Conservation (phyloP, 106 monocot species). For the Allium cepa region DNA sequence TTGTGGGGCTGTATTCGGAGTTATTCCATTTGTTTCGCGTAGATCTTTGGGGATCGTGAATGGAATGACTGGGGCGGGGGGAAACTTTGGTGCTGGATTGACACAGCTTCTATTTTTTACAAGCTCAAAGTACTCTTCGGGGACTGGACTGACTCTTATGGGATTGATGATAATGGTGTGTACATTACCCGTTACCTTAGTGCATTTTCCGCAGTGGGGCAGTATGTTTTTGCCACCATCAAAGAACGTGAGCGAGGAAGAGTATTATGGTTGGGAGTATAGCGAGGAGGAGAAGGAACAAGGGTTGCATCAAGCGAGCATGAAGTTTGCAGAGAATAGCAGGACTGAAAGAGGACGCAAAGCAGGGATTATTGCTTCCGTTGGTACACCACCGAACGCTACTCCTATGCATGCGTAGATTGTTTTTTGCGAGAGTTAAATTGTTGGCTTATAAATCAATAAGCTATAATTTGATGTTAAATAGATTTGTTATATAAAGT, state of each 20-base stretch:
- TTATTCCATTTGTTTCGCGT: constrained; percentile 9
- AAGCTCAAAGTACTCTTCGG: constrained; percentile 4
- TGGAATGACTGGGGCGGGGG: constrained; percentile 11
- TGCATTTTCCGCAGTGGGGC: constrained; percentile 15
- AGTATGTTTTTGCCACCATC: constrained; percentile 10
- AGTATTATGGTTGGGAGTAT: constrained; percentile 1
- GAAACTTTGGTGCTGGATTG: constrained; percentile 9
- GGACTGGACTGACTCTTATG: constrained; percentile 9
- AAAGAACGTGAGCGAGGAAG: neutral
- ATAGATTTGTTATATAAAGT: too few relatives aligned
- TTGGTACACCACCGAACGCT: neutral
- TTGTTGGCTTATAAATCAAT: too few relatives aligned
- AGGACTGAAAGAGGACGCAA: neutral
- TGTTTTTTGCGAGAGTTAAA: too few relatives aligned
- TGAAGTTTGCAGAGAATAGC: constrained; percentile 11
- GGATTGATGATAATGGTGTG: constrained; percentile 7
- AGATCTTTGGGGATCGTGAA: constrained; percentile 3
- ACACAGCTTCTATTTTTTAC: constrained; percentile 8
- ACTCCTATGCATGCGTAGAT: constrained; percentile 5
- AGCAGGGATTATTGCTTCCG: neutral
- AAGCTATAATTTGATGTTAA: too few relatives aligned
- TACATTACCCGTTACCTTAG: neutral
- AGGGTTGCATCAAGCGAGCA: neutral
- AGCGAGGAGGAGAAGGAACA: constrained; percentile 8
- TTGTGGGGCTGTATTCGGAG: constrained; percentile 8